Conservation (phyloP, 2,329 filamentous ascomycete species). For the Fusarium drepaniforme region DNA sequence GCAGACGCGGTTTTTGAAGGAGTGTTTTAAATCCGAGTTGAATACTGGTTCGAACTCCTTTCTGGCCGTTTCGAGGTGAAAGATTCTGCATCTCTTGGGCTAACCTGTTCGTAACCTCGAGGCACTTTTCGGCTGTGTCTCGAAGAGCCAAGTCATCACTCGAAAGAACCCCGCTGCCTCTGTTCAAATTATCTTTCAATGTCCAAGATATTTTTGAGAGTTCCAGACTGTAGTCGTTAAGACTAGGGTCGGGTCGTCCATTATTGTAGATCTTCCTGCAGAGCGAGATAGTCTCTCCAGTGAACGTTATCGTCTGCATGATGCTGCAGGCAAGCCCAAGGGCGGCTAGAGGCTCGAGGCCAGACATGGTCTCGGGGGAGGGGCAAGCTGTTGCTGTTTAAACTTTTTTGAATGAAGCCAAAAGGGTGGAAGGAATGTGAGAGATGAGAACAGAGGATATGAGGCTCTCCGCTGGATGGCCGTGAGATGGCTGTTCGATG, state of each 20-base stretch:
- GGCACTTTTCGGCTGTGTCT: neutral
- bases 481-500: neutral
- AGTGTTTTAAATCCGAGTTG: neutral
- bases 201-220: neutral
- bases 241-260: neutral
- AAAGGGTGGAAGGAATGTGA: neutral
- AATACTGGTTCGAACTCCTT: neutral
- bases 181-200: neutral
- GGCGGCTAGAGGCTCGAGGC: neutral
- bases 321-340: neutral
- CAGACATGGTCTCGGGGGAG: neutral
- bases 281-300: neutral
- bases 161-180: neutral
- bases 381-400: fast-evolving
- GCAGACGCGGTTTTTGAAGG: neutral
- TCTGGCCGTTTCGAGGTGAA: neutral
- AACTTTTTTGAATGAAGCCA: neutral
- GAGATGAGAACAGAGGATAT: neutral
- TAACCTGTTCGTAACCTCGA: neutral
- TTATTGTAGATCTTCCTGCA: neutral
- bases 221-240: neutral
- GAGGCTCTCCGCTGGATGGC: neutral
- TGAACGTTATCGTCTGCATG: neutral
- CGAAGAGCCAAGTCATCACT: neutral
- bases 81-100: neutral